These are phyloP conservation scores for Lachancea waltii DNA, from an alignment of 805 yeast species.

Conservation along the genomic window DNA sequence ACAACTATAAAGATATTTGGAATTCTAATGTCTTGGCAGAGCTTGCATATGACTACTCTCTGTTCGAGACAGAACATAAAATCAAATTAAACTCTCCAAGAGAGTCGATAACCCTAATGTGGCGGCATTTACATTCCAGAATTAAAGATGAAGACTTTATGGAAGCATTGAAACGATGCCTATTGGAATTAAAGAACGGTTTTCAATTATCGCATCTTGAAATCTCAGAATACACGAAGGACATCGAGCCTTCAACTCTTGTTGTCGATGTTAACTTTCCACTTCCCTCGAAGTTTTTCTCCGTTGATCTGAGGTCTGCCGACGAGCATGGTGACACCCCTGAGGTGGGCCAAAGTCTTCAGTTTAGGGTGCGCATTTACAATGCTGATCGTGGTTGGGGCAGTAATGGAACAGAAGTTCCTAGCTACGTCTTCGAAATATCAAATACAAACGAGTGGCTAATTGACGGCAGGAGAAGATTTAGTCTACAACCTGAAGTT, in stretches of 20 bases:
- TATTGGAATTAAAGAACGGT: constrained; percentile 17
- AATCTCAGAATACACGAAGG: constrained; percentile 20
- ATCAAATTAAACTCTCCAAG: constrained; percentile 10
- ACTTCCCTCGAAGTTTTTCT: constrained; percentile 19
- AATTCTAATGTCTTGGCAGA: constrained; percentile 15
- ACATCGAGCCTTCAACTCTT: constrained; percentile 16
- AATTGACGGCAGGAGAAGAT: constrained; percentile 61
- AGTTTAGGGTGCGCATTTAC: constrained; percentile 14
- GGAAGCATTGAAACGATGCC: constrained; percentile 16
- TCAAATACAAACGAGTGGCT: constrained; percentile 67
- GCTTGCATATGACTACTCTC: constrained; percentile 21
- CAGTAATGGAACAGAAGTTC: background rate
- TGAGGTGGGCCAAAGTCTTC: constrained; percentile 19
- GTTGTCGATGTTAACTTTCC: constrained; percentile 28
- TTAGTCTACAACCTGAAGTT: constrained; percentile 39
- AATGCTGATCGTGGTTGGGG: constrained; percentile 22
- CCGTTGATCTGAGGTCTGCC: constrained; percentile 14
- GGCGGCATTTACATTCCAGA: constrained; percentile 2
- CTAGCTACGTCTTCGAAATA: constrained; percentile 40
- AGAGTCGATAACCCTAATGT: constrained; percentile 4
- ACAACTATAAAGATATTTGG: constrained; percentile 25
- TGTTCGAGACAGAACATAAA: constrained; percentile 13
- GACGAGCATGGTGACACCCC: background rate
- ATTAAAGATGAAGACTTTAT: constrained; percentile 14
- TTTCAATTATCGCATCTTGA: constrained; percentile 19